A percentile compares a stretch with the other conserved stretches of the same genome.
These are phyloP conservation scores for Yamadazyma mexicana DNA, from an alignment of 1,139 yeast species.

Conservation along the genomic window DNA sequence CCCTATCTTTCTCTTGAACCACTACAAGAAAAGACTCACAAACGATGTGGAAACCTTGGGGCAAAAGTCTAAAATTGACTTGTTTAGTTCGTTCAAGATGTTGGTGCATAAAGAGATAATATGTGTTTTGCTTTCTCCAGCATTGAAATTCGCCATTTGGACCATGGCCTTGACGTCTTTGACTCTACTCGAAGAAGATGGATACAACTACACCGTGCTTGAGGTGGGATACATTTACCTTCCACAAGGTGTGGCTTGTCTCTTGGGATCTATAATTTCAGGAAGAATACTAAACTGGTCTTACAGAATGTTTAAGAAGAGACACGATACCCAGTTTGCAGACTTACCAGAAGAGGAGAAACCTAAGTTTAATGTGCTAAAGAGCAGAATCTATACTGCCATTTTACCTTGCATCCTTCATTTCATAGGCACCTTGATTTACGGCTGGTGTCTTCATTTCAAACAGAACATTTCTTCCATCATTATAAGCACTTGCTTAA, in stretches of 20 bases:
- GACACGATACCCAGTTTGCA: slow-evolving; percentile 20
- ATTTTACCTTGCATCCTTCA: slow-evolving; percentile 24
- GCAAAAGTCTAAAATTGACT: slow-evolving; percentile 19
- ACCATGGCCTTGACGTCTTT: slow-evolving; percentile 36
- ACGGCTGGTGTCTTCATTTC: slow-evolving; percentile 42
- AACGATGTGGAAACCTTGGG: slow-evolving; percentile 29
- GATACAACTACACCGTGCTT: slow-evolving; percentile 33
- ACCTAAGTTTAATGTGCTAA: slow-evolving; percentile 29
- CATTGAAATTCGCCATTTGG: slow-evolving; percentile 40
- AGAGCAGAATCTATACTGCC: slow-evolving; percentile 28
- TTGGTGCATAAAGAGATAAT: slow-evolving; percentile 24
- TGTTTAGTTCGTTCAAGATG: slow-evolving; percentile 32
- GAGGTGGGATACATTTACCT: slow-evolving; percentile 40
- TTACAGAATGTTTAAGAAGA: slow-evolving; percentile 20
- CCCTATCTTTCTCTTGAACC: slow-evolving; percentile 25
- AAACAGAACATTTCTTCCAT: slow-evolving; percentile 27
- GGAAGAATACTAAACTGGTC: slow-evolving; percentile 32
- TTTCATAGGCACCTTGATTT: slow-evolving; percentile 31
- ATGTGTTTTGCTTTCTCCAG: slow-evolving; percentile 30
- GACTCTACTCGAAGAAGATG: slow-evolving; percentile 27
- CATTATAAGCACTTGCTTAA: slow-evolving; percentile 30
- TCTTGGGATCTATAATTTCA: slow-evolving; percentile 29
- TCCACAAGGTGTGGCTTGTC: slow-evolving; percentile 38
- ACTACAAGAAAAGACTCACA: slow-evolving; percentile 23
- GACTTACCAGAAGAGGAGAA: slow-evolving; percentile 15